Base-by-base conservation (phyloP, 2,329 filamentous ascomycete genomes). In the Biscogniauxia marginata region DNA sequence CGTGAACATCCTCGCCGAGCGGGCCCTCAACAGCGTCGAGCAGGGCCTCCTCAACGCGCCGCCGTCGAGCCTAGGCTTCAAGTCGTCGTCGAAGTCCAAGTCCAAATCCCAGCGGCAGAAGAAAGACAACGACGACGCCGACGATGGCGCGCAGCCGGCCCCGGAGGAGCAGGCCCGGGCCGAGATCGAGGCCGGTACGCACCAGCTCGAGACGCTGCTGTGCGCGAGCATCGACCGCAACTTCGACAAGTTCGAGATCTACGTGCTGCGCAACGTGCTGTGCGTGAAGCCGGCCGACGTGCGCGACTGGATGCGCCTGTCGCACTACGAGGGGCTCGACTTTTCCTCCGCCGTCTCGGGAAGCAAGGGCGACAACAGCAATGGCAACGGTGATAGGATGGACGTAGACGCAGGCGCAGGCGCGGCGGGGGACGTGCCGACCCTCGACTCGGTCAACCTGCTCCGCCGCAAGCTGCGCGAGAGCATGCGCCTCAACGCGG, bases 1-100 rank as follows among this genome's bases (percentile, higher is more conserved):
- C 54, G 86, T 97, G 73, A 99, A 98, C 78, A 90, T 93, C 68
- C 84, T 97, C 67, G 89, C 95, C 68, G 95, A 96, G 75, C 89
- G 89, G 72, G 93, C 91, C 53, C 87, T 96, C 67, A 90, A 91
- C 67, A 91, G 89, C 58, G 86, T 98, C 63, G 95, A 98, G 74
- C 84, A 86, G 54, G 90, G 91, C 1, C 85, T 99, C 19, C 79
- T 91, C 49, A 82, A 83, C 50, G 87, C 89, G 2, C 84, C 89
- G 1, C 89, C 93, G 0, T 80, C 87, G 22, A 81, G 85, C 13
- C 84, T 99, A 30, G 95, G 95, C n/a, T 98, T 97, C 77, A 81
- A 82, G 67, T 68, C 77, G 4, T 22, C 39, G 39, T 19, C 18
- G 25, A 45, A 30, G 49, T 13, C 22, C 43, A 45, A 45, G 61